phyloP scores from a whole-genome alignment of 805 yeast species.

The Scheffersomyces spartinae region DNA sequence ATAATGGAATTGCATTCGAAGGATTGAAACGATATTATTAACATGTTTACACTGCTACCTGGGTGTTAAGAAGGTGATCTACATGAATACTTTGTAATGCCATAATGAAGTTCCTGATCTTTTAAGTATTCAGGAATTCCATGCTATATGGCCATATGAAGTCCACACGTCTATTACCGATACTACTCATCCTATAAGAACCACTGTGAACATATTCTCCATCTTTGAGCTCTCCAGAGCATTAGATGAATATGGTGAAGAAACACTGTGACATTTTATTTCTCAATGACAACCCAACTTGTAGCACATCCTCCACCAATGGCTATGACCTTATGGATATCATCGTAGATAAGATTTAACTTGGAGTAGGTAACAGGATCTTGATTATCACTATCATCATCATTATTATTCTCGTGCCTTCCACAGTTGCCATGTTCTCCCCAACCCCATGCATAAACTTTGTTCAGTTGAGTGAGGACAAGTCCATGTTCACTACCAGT shows the following conservation, averaged over 20 bases:
- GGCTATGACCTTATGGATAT: slow-evolving; percentile 11
- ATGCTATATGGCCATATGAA: too few species aligned
- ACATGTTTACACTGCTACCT: too few species aligned
- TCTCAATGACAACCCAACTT: slow-evolving; percentile 39
- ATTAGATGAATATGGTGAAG: slow-evolving; percentile 75
- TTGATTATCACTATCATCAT: too few species aligned
- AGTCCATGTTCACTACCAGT: slow-evolving; percentile 89
- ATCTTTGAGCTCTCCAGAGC: slow-evolving; percentile 39
- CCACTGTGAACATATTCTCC: slow-evolving; percentile 73
- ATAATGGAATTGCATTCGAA: too few species aligned
- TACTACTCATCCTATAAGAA: slow-evolving; percentile 56
- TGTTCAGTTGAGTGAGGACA: slow-evolving; percentile 13
- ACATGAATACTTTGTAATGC: too few species aligned
- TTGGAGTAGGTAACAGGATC: slow-evolving; percentile 24
- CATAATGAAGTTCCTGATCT: too few species aligned
- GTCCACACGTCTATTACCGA: slow-evolving; percentile 31
- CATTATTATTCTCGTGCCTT: slow-evolving; percentile 6
- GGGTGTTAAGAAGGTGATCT: too few species aligned
- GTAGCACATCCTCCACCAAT: slow-evolving; percentile 60
- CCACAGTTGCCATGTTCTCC: slow-evolving; percentile 99
- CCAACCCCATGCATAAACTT: slow-evolving; percentile 88
- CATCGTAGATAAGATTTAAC: slow-evolving; percentile 21
- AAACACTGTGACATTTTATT: slow-evolving; percentile 48
- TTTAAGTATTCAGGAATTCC: too few species aligned
- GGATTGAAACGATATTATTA: too few species aligned